These are phyloP conservation scores for Malassezia sp. DNA, from an alignment of 1,284 basidiomycete species.

Conservation along the genomic window DNA sequence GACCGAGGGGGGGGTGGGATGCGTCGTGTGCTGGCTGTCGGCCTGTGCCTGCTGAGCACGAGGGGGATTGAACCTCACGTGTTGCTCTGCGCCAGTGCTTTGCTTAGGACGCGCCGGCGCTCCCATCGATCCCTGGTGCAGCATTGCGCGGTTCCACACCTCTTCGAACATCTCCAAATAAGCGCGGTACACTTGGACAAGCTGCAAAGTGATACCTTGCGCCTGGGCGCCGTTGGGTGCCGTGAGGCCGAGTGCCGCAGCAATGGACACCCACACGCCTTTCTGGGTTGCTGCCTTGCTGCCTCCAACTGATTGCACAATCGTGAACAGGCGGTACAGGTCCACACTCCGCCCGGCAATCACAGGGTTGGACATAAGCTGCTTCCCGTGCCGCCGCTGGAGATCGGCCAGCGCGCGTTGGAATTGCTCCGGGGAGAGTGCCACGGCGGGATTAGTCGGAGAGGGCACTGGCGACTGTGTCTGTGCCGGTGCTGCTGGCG, in stretches of 20 bases:
- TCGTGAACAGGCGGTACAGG: constrained; percentile 35
- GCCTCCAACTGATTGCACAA: constrained; percentile 36
- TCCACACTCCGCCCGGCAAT: constrained; percentile 32
- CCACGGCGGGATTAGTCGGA: constrained; percentile 14
- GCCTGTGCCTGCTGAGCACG: too few relatives aligned
- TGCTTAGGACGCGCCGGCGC: too few relatives aligned
- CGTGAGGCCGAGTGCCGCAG: constrained; percentile 31
- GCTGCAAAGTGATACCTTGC: constrained; percentile 21
- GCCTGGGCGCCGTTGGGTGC: constrained; percentile 27
- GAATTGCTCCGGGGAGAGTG: constrained; percentile 35
- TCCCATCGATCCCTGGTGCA: constrained; percentile 34
- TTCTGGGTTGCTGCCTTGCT: constrained; percentile 36
- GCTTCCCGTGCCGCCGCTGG: constrained; percentile 33
- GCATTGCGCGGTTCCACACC: constrained; percentile 38
- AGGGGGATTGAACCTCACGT: too few relatives aligned
- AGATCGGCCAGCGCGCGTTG: constrained; percentile 35
- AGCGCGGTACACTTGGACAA: constrained; percentile 29
- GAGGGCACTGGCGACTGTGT: not conserved
- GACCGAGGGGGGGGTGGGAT: too few relatives aligned
- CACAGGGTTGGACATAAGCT: constrained; percentile 26
- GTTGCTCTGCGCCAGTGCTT: too few relatives aligned
- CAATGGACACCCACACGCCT: constrained; percentile 31
- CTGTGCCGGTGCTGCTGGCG: not conserved
- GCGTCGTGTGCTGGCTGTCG: constrained; percentile 11
- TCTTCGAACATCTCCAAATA: constrained; percentile 38